Conservation (phyloP, 2,329 filamentous ascomycete species). For the Fusarium duplospermum region DNA sequence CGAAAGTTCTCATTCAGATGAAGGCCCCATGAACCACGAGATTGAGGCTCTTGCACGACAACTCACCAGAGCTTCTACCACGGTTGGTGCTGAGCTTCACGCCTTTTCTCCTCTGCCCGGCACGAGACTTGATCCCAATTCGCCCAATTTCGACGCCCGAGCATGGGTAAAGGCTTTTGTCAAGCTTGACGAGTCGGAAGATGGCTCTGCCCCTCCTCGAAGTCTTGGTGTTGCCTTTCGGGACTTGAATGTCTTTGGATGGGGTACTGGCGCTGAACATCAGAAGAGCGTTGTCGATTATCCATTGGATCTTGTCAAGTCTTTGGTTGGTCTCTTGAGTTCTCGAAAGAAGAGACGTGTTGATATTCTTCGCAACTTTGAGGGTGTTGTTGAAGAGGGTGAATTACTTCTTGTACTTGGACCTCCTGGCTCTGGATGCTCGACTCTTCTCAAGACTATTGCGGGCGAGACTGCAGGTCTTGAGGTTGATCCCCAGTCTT, state of each 20-base stretch:
- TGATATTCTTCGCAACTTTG: conserved; percentile 44
- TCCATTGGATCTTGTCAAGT: conserved; percentile 25
- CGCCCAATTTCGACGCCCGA: conserved; percentile 41
- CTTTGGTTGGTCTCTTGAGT: conserved; percentile 4
- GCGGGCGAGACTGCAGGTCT: conserved; percentile 61
- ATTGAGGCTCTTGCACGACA: conserved; percentile 31
- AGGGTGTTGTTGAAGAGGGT: conserved; percentile 45
- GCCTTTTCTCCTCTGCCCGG: conserved; percentile 37
- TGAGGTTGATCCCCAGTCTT: conserved; percentile 36
- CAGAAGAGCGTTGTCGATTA: conserved; percentile 42
- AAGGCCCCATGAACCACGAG: background rate
- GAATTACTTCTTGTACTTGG: conserved; percentile 57
- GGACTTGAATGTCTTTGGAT: conserved; percentile 44
- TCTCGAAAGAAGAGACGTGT: conserved; percentile 25
- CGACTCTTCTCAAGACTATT: conserved; percentile 68
- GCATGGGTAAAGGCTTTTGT: conserved; percentile 45
- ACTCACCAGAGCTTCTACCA: conserved; percentile 22
- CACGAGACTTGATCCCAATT: conserved; percentile 40
- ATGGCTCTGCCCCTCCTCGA: conserved; percentile 35
- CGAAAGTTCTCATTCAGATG: background rate
- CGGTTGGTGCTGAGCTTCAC: conserved; percentile 23
- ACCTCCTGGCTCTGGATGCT: conserved; percentile 65
- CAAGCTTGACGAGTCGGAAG: conserved; percentile 42
- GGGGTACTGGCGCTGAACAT: conserved; percentile 38
- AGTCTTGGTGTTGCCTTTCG: conserved; percentile 45